Percentiles rank a stretch among this genome's conserved stretches.
phyloP scores from a whole-genome alignment of 148 eudicot species.

The Chenopodium formosanum region DNA sequence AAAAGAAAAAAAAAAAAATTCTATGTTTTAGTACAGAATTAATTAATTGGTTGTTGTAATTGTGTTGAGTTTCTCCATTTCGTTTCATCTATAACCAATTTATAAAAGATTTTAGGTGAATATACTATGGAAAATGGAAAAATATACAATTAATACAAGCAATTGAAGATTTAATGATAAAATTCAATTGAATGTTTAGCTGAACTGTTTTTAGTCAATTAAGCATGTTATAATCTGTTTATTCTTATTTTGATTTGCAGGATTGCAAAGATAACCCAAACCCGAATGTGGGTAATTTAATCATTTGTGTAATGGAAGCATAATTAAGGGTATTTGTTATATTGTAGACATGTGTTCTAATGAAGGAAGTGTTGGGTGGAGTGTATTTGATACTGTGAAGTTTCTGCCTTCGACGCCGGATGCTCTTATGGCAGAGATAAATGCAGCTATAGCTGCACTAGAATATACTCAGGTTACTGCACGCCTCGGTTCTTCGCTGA shows the following conservation, averaged over 20 bases:
- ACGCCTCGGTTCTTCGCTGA: slow-evolving; percentile 34
- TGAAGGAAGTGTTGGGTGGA: slow-evolving; percentile 42
- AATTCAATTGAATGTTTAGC: neutral
- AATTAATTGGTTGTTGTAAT: neutral
- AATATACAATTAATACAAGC: no score
- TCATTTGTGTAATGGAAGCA: neutral
- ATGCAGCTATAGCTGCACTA: slow-evolving; percentile 57
- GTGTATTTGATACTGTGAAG: slow-evolving; percentile 64
- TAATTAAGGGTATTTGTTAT: neutral
- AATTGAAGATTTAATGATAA: neutral
- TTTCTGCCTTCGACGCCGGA: slow-evolving; percentile 52
- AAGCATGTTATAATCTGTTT: neutral
- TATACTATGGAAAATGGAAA: no score
- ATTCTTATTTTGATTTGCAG: slow-evolving; percentile 2
- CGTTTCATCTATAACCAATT: neutral
- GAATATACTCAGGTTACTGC: slow-evolving; percentile 56
- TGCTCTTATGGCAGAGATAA: slow-evolving; percentile 66
- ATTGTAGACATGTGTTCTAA: slow-evolving; percentile 47
- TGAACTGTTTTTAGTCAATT: neutral
- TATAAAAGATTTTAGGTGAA: neutral
- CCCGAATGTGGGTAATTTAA: neutral
- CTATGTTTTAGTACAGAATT: neutral
- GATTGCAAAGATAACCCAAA: neutral
- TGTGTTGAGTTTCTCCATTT: neutral
- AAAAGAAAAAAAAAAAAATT: neutral